A percentile compares a stretch with the other conserved stretches of the same genome.
Evolutionary conservation across 2,329 filamentous ascomycete species (phyloP).

Genomic region (Gaeumannomyces tritici): DNA sequence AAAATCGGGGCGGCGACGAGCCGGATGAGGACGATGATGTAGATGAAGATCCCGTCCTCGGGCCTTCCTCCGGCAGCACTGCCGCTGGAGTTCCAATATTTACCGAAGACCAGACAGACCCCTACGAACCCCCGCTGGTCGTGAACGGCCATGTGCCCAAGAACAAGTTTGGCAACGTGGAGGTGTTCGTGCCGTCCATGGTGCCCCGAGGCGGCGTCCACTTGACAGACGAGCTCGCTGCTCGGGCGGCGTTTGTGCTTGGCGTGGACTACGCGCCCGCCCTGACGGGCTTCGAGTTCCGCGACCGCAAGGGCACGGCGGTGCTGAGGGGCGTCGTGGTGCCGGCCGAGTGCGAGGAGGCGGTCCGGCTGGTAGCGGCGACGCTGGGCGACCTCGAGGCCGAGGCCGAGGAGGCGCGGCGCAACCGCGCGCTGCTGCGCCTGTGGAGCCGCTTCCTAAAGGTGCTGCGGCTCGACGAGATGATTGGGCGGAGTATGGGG

Average conservation of each 20-base stretch:
- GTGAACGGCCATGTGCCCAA: conserved; percentile 69
- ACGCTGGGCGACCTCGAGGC: conserved; percentile 58
- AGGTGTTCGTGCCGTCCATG: conserved; percentile 89
- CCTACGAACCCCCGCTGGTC: conserved; percentile 70
- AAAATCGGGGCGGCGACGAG: conserved; percentile 14
- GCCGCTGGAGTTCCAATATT: conserved; percentile 45
- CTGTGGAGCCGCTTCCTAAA: conserved; percentile 72
- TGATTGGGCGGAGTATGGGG: conserved; percentile 50
- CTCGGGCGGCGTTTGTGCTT: conserved; percentile 63
- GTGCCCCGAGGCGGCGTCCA: conserved; percentile 74
- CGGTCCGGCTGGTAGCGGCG: conserved; percentile 57
- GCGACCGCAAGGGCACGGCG: conserved; percentile 76
- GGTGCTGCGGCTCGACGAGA: conserved; percentile 64
- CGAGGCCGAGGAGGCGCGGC: conserved; percentile 53
- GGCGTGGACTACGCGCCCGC: conserved; percentile 83
- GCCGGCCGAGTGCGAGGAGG: conserved; percentile 61
- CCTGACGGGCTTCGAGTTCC: conserved; percentile 83
- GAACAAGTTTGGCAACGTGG: conserved; percentile 90
- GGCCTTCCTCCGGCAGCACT: conserved; percentile 19
- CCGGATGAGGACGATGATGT: conserved; percentile 30
- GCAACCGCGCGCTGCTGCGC: conserved; percentile 50
- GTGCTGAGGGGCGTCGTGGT: conserved; percentile 72
- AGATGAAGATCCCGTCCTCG: conserved; percentile 32
- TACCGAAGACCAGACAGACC: conserved; percentile 54
- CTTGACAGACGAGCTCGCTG: conserved; percentile 49